phyloP scores from a whole-genome alignment of 1,284 basidiomycete genomes.

The Marasmius tenuissimus region DNA sequence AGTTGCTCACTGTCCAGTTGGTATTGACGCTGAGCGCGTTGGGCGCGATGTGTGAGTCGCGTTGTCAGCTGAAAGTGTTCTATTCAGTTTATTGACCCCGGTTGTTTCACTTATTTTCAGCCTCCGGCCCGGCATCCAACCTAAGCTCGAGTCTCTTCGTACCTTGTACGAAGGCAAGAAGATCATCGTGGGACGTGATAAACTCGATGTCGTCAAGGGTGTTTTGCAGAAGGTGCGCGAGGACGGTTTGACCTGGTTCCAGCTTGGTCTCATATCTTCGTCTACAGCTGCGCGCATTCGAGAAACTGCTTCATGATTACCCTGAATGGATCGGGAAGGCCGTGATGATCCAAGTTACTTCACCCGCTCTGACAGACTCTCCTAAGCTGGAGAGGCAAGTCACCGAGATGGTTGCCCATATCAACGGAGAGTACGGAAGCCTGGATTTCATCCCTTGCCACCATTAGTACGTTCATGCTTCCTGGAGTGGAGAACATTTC shows the following conservation, averaged over 20 bases:
- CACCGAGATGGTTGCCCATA: conserved; percentile 93
- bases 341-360: conserved; percentile 88
- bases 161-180: conserved; percentile 95
- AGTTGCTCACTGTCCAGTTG: conserved; percentile 93
- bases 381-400: conserved; percentile 94
- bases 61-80: conserved; percentile 3
- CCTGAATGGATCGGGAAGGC: conserved; percentile 95
- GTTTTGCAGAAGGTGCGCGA: conserved; percentile 85
- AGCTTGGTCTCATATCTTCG: background rate
- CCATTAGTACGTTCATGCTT: conserved; percentile 76
- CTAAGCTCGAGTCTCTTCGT: conserved; percentile 85
- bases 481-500: background rate
- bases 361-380: conserved; percentile 91
- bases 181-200: conserved; percentile 98
- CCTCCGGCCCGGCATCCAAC: conserved; percentile 78
- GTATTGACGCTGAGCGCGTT: conserved; percentile 94
- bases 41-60: conserved; percentile 71
- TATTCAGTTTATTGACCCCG: background rate
- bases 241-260: background rate
- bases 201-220: conserved; percentile 97
- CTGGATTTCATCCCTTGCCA: conserved; percentile 98
- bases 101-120: conserved; percentile 30
- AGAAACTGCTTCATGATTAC: conserved; percentile 91
- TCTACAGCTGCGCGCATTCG: conserved; percentile 85
- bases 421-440: conserved; percentile 95